Evolutionary conservation across 139 green algal species (phyloP), one percentile per base, ranked within the genome.

Genomic region (Chlorella sorokiniana): DNA sequence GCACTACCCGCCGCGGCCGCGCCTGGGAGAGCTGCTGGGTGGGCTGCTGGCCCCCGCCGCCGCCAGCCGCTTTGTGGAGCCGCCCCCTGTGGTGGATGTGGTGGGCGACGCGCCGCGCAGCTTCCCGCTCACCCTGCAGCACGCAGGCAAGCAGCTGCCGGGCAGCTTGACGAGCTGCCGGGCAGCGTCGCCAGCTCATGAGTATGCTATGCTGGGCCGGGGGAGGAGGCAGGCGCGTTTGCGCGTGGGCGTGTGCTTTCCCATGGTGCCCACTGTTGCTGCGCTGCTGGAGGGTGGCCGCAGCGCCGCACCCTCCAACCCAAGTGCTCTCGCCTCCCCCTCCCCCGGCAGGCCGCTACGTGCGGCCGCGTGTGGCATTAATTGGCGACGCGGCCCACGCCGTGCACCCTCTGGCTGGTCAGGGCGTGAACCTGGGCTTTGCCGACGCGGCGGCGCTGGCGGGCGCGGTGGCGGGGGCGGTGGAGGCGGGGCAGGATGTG

Each of bases 351-450:
- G 71, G 71, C 3, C 90, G 92, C 76, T 97, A 95, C 82, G 87
- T 92, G 23, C 83, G 84, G 40, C 88, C 91, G 1, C 82, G 94
- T 0, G 77, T 97, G 20, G 94, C 91, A 0, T 88, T 98, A 44
- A 85, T 97, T 9, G 94, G 94, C 25, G 93, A 96, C 83, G 92
- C 94, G 1, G 93, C 93, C 4, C 94, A 96, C 77, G 83, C 89
- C 0, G 86, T 96, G 41, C 74, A 83, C 51, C 67, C 61, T 11
- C 67, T 81, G 42, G 52, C 71, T 0, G 67, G 72, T 4, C 85
- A 85, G 63, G 93, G 93, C 1, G 89, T 93, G 6, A 98, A 98
- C 83, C 89, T 97, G 54, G 93, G 94, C 23, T 86, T 98, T 51
- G 92, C 81, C 0, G 94, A 98, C 75, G 93, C 90, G 11, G 63